Evolutionary conservation across 164 flowering plant species (phyloP).

Genomic region (Chimonanthus salicifolius): DNA sequence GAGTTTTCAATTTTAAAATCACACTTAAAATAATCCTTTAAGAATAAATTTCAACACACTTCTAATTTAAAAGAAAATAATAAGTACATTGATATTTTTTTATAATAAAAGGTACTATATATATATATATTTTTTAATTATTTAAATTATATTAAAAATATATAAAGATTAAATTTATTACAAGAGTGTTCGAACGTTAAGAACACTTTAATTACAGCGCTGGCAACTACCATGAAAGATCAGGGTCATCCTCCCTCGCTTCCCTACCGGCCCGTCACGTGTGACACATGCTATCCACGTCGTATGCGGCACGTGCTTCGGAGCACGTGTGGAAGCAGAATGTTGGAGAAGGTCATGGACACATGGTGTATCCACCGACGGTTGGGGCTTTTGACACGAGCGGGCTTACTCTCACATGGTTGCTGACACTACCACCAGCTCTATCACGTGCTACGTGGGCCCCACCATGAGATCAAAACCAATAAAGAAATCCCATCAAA

Average conservation of each 20-base stretch:
- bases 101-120: no score
- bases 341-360: slow-evolving; percentile 11
- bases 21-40: no score
- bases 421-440: slow-evolving; percentile 45
- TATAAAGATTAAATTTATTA: no score
- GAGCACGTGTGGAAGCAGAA: slow-evolving; percentile 22
- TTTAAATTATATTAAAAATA: no score
- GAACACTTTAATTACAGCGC: neutral
- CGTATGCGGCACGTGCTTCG: neutral
- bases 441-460: slow-evolving; percentile 49
- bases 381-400: slow-evolving; percentile 56
- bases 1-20: no score
- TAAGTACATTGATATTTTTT: no score
- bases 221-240: neutral
- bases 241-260: neutral
- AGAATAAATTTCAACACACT: no score
- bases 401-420: slow-evolving; percentile 44
- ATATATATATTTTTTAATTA: no score
- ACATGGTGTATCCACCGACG: slow-evolving; percentile 51
- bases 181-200: no score
- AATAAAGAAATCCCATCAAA: slow-evolving; percentile 1
- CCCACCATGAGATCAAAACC: slow-evolving; percentile 16
- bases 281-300: neutral
- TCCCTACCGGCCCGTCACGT: neutral
- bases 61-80: no score